A percentile compares a stretch with the other conserved stretches of the same genome.
Evolutionary conservation across 805 yeast species (phyloP).

Genomic region (Kurtzmaniella fragi): DNA sequence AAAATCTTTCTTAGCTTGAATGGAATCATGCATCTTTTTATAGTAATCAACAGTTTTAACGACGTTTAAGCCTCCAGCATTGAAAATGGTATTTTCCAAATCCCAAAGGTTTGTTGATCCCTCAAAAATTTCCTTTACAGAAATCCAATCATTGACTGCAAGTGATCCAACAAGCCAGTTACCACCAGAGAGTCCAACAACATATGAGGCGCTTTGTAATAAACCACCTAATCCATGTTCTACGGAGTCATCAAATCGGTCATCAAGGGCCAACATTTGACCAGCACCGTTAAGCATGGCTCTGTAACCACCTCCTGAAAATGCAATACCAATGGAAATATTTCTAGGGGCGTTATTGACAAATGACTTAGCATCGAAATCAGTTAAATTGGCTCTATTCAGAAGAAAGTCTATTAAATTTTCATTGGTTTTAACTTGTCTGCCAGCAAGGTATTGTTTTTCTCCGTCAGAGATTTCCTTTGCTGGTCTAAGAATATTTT

Average conservation of each 20-base stretch:
- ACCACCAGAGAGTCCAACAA: slow-evolving; percentile 67
- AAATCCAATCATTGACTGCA: slow-evolving; percentile 54
- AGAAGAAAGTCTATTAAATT: slow-evolving; percentile 23
- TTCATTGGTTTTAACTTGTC: slow-evolving; percentile 25
- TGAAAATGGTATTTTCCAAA: slow-evolving; percentile 62
- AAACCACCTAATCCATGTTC: slow-evolving; percentile 70
- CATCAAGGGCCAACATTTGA: slow-evolving; percentile 72
- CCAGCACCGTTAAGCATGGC: slow-evolving; percentile 90
- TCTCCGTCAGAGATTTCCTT: slow-evolving; percentile 18
- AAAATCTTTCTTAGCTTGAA: slow-evolving; percentile 29
- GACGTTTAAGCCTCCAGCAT: slow-evolving; percentile 56
- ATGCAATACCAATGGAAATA: slow-evolving; percentile 20
- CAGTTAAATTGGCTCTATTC: slow-evolving; percentile 23
- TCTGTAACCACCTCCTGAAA: slow-evolving; percentile 85
- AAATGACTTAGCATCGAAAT: slow-evolving; percentile 28
- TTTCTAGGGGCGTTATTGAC: slow-evolving; percentile 17
- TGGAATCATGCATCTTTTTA: slow-evolving; percentile 21
- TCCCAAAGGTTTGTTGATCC: slow-evolving; percentile 28
- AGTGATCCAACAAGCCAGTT: slow-evolving; percentile 64
- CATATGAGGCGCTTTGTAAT: slow-evolving; percentile 64
- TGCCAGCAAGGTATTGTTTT: slow-evolving; percentile 16
- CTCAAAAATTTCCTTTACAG: slow-evolving; percentile 37
- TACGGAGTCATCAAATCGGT: slow-evolving; percentile 51
- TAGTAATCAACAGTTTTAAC: slow-evolving; percentile 57
- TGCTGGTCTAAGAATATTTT: slow-evolving; percentile 23